phyloP scores from a whole-genome alignment of 805 yeast genomes.

The Candida ipomoeae region DNA sequence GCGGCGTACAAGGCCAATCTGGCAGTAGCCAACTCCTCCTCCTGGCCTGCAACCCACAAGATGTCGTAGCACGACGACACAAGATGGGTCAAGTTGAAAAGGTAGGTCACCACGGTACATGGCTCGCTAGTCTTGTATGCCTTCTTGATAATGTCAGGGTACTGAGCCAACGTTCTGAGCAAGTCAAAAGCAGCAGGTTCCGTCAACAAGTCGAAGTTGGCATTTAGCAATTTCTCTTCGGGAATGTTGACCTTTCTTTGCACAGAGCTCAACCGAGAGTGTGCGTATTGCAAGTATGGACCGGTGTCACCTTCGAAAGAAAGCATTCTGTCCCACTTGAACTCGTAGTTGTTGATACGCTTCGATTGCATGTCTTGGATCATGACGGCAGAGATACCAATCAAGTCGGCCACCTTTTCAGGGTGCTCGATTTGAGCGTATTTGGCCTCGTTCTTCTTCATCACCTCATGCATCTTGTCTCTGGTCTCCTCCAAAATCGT shows the following conservation, averaged over 20 bases:
- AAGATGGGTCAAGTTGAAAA: slow-evolving; percentile 87
- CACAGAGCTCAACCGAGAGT: slow-evolving; percentile 91
- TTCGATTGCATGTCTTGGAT: slow-evolving; percentile 98
- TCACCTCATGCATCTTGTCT: slow-evolving; percentile 92
- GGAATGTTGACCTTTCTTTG: slow-evolving; percentile 69
- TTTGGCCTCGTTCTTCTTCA: slow-evolving; percentile 87
- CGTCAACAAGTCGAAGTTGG: slow-evolving; percentile 57
- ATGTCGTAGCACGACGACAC: slow-evolving; percentile 95
- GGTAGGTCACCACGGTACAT: slow-evolving; percentile 86
- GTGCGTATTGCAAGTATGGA: slow-evolving; percentile 97
- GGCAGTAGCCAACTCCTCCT: slow-evolving; percentile 77
- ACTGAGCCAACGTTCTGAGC: slow-evolving; percentile 76
- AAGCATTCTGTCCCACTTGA: slow-evolving; percentile 97
- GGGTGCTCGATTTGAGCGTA: slow-evolving; percentile 93
- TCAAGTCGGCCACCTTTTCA: slow-evolving; percentile 88
- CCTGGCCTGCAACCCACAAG: slow-evolving; percentile 96
- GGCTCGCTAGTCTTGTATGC: slow-evolving; percentile 88
- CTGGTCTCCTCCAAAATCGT: slow-evolving; percentile 89
- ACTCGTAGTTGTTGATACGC: slow-evolving; percentile 92
- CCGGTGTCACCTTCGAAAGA: slow-evolving; percentile 99
- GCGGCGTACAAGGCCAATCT: slow-evolving; percentile 87
- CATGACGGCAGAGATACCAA: slow-evolving; percentile 97
- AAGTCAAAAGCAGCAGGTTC: slow-evolving; percentile 71
- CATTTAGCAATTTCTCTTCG: slow-evolving; percentile 40
- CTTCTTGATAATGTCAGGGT: slow-evolving; percentile 83